Evolutionary conservation across 1,139 yeast genomes (phyloP).

Genomic region (Pichia cactophila): DNA sequence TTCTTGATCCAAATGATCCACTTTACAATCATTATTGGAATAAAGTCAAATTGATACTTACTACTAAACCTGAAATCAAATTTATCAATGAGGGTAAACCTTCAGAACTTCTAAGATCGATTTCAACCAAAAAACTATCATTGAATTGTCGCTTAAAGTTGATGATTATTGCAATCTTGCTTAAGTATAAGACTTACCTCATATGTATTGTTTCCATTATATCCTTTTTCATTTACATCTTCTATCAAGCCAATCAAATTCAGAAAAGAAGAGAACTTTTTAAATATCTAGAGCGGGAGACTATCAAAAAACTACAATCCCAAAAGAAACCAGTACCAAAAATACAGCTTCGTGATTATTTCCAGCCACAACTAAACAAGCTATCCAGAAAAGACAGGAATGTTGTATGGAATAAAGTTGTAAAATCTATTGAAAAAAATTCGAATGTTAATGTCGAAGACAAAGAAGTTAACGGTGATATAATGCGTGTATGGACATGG

Average conservation of each 20-base stretch:
- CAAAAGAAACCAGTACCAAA: conserved; percentile 46
- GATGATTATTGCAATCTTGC: conserved; percentile 43
- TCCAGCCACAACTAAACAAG: conserved; percentile 33
- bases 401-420: conserved; percentile 58
- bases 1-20: conserved; percentile 27
- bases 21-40: conserved; percentile 26
- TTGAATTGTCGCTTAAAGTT: conserved; percentile 54
- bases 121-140: conserved; percentile 60
- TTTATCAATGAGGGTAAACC: conserved; percentile 9
- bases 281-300: conserved; percentile 36
- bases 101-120: conserved; percentile 59
- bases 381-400: conserved; percentile 38
- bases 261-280: conserved; percentile 31
- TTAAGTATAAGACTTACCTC: conserved; percentile 36
- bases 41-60: conserved; percentile 21
- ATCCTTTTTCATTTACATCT: conserved; percentile 23
- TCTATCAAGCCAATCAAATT: conserved; percentile 20
- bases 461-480: conserved; percentile 76
- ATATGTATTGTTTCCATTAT: conserved; percentile 26
- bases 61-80: conserved; percentile 30
- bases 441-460: conserved; percentile 53
- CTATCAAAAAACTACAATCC: conserved; percentile 37
- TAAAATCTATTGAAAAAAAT: conserved; percentile 54
- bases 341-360: conserved; percentile 69
- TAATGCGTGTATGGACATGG: conserved; percentile 90